Conservation (phyloP, 495 filamentous ascomycete species). For the Aspergillus funiculosus region DNA sequence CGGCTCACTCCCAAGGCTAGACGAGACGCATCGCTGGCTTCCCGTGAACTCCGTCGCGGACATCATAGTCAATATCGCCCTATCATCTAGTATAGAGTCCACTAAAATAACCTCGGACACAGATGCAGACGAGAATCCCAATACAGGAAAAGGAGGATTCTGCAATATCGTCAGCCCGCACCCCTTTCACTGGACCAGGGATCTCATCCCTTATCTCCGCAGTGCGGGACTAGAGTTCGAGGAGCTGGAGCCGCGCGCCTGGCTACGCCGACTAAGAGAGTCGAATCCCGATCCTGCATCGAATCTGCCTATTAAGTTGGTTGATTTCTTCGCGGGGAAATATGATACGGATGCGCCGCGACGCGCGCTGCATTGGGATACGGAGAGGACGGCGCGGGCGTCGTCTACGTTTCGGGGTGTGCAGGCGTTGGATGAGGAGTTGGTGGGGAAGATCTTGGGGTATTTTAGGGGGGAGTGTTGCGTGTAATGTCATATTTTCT, state of each 20-base stretch:
- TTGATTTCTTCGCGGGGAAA: conserved; percentile 36
- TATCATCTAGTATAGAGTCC: no score
- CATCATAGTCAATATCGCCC: conserved; percentile 17
- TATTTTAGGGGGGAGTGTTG: conserved; percentile 22
- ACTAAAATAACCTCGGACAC: background rate
- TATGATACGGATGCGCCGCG: conserved; percentile 14
- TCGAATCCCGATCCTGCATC: conserved; percentile 26
- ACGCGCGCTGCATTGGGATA: conserved; percentile 13
- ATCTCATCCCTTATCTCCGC: conserved; percentile 23
- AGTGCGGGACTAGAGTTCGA: conserved; percentile 18
- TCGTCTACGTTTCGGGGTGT: conserved; percentile 14
- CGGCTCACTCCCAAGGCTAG: conserved; percentile 47
- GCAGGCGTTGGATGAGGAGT: conserved; percentile 7
- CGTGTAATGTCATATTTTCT: no score
- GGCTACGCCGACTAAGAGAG: conserved; percentile 17
- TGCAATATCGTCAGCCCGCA: conserved; percentile 24
- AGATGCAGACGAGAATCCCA: background rate
- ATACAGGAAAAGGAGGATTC: background rate
- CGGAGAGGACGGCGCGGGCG: conserved; percentile 14
- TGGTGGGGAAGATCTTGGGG: conserved; percentile 22
- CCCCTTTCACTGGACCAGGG: conserved; percentile 26
- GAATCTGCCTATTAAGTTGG: conserved; percentile 43
- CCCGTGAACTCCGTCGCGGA: conserved; percentile 19
- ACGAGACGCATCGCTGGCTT: conserved; percentile 30
- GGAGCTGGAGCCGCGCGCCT: conserved; percentile 16